Base-by-base conservation (phyloP, 495 filamentous ascomycete genomes). In the Usnea hakonensis region DNA sequence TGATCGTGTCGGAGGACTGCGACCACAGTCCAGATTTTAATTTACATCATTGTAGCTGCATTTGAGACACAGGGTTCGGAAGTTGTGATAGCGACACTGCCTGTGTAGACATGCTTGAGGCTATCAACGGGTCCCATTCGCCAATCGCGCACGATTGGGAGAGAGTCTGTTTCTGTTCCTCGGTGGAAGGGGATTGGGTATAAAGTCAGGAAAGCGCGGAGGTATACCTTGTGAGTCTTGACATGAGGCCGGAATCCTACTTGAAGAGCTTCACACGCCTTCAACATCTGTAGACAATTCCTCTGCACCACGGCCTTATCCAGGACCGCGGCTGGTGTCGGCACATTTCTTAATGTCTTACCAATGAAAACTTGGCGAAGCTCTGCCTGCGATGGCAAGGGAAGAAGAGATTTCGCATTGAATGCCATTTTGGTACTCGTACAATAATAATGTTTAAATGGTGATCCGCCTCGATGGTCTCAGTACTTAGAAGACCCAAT, bases 171-270 rank as follows among this genome's bases (percentile, higher is more conserved):
- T 14, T 16, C 28, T 38, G 14, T 30, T 41, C 17, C 23, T 50
- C 32, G 5, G 37, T 48, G 14, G 17, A 37, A 2, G 9, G 11
- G 41, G 56, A 37, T 64, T 48, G 17, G 46, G 46, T 43, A 35
- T 16, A 40, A 36, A 46, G 33, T 30, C 40, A n/a, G 33, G n/a
- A 16, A 52, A 55, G 58, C 8, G 44, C 14, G 28, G 28, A 16
- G 4, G 13, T 69, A 54, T 70, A 87, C 90, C 75, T 95, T 96
- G 70, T 95, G 91, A 28, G 89, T 89, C 68, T 95, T 95, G 59
- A 94, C 84, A 72, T 96, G 91, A 8, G 88, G 85, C 59, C 91
- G 76, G 76, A 91, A 95, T 30, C 79, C 81, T 28, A 93, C 76
- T 1, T 77, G 78, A 6, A 93, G 76, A 38, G 70, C 65, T 50